Evolutionary conservation across 1,139 yeast species (phyloP).

Genomic region (Eremothecium coryli): DNA sequence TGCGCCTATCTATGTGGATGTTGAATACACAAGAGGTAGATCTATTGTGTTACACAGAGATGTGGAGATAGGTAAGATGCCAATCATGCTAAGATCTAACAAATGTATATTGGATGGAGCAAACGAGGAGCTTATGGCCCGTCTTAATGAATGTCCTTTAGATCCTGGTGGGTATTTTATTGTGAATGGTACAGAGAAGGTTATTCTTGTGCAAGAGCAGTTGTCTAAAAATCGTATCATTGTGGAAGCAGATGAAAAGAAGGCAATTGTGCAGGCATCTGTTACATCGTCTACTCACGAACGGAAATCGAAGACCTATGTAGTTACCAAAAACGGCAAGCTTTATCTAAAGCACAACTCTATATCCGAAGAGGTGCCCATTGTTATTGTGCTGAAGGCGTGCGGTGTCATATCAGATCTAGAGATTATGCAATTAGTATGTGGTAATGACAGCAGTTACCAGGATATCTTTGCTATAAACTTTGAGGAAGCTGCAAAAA

Average conservation of each 20-base stretch:
- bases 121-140: constrained; percentile 76
- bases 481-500: constrained; percentile 85
- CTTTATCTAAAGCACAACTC: constrained; percentile 92
- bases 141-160: constrained; percentile 84
- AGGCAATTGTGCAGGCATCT: constrained; percentile 90
- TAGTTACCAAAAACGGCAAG: constrained; percentile 80
- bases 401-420: constrained; percentile 90
- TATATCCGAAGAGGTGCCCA: constrained; percentile 90
- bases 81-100: constrained; percentile 89
- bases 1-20: constrained; percentile 94
- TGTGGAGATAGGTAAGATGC: constrained; percentile 95
- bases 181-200: constrained; percentile 97
- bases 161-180: constrained; percentile 99
- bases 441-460: constrained; percentile 79
- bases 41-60: constrained; percentile 84
- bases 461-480: constrained; percentile 90
- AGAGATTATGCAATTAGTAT: constrained; percentile 87
- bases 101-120: constrained; percentile 80
- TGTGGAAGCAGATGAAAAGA: constrained; percentile 94
- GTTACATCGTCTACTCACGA: constrained; percentile 98
- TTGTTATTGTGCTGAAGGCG: constrained; percentile 85
- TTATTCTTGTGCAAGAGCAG: constrained; percentile 93
- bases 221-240: constrained; percentile 93
- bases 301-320: constrained; percentile 93
- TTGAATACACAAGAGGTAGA: constrained; percentile 90